Percentiles rank a stretch among this genome's conserved stretches.
phyloP scores from a whole-genome alignment of 83 land plant species.

The Thuja plicata region DNA sequence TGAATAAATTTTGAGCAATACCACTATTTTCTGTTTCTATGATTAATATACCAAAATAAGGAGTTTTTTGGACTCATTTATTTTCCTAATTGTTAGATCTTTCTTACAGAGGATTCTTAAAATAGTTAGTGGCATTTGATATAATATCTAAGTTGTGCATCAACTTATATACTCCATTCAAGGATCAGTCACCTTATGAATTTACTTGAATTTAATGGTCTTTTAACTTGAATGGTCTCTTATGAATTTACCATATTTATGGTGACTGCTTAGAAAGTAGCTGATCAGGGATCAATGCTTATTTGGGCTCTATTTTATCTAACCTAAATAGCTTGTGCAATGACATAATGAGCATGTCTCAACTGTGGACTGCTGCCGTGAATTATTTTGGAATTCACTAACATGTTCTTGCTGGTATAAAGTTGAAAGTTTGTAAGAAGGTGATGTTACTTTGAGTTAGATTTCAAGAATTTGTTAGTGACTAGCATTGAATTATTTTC shows the following conservation, averaged over 20 bases:
- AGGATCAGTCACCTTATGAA: too few relatives aligned
- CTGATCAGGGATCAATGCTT: not conserved
- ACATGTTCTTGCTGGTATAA: not conserved
- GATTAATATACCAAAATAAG: too few relatives aligned
- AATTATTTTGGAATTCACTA: not conserved
- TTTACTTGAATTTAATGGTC: too few relatives aligned
- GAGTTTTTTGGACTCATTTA: too few relatives aligned
- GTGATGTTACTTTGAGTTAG: constrained; percentile 1
- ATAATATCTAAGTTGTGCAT: too few relatives aligned
- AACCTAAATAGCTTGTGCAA: constrained; percentile 5
- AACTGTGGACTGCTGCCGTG: not conserved
- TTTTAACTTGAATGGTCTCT: too few relatives aligned
- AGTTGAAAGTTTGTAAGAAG: not conserved
- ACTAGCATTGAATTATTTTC: not conserved
- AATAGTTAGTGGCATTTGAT: too few relatives aligned
- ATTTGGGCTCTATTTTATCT: not conserved
- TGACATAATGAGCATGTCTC: not conserved
- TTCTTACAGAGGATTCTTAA: too few relatives aligned
- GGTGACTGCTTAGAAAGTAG: constrained; percentile 3
- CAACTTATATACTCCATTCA: too few relatives aligned
- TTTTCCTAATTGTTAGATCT: too few relatives aligned
- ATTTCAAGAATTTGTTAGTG: not conserved
- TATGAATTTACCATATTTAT: not conserved
- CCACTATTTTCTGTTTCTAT: too few relatives aligned
- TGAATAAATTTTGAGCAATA: too few relatives aligned